Conservation (phyloP, 208 protist genomes). For the Balamuthia mandrillaris region DNA sequence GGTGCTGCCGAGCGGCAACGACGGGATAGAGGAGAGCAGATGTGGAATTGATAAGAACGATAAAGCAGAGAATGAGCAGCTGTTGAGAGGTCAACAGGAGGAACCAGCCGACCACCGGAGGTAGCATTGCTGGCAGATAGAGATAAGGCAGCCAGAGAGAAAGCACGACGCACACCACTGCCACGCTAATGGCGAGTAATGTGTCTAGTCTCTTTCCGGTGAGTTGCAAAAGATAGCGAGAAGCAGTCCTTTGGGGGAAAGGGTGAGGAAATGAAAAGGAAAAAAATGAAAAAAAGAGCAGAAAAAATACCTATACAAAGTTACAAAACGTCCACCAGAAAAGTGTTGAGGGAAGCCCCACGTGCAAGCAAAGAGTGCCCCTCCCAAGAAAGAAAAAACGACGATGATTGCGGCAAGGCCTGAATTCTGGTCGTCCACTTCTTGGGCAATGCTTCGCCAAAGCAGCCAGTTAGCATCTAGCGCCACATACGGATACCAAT, state of each 20-base stretch:
- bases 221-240: background rate
- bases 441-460: background rate
- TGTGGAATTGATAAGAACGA: background rate
- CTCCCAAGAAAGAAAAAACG: background rate
- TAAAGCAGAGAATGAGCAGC: slow-evolving; percentile 5
- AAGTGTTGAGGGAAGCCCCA: background rate
- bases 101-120: background rate
- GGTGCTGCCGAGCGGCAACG: background rate
- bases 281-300: background rate
- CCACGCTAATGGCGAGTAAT: background rate
- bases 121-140: background rate
- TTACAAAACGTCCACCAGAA: background rate
- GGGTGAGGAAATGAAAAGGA: background rate
- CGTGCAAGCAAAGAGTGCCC: background rate
- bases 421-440: background rate
- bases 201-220: background rate
- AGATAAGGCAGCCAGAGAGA: background rate
- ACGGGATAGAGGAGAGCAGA: background rate
- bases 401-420: background rate
- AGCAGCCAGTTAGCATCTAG: slow-evolving; percentile 33
- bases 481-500: slow-evolving; percentile 45
- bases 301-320: background rate
- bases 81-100: background rate
- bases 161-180: background rate
- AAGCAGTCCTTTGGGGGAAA: background rate